phyloP scores from a whole-genome alignment of 495 filamentous ascomycete species.

The Usnea hakonensis region DNA sequence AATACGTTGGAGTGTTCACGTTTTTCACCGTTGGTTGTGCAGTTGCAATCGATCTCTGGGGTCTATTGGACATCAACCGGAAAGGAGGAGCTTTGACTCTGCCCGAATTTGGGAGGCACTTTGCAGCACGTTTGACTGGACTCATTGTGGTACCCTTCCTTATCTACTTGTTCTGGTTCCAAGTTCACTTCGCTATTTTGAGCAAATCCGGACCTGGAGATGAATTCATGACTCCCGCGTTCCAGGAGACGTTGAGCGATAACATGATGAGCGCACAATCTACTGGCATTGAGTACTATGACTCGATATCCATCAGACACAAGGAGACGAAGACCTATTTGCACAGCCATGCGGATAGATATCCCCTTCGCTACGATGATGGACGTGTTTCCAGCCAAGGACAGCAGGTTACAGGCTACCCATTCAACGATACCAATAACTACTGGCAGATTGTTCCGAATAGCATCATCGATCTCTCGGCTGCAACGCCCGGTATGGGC shows the following conservation, averaged over 20 bases:
- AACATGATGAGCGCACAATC: conserved; percentile 85
- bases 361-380: conserved; percentile 93
- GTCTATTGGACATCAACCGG: conserved; percentile 80
- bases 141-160: conserved; percentile 88
- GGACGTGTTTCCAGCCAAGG: conserved; percentile 95
- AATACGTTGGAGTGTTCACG: conserved; percentile 94
- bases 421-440: conserved; percentile 98
- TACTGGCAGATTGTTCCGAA: conserved; percentile 88
- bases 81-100: conserved; percentile 68
- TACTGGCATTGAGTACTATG: conserved; percentile 80
- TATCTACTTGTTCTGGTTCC: conserved; percentile 99
- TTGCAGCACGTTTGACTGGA: conserved; percentile 71
- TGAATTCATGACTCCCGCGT: conserved; percentile 97
- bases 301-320: conserved; percentile 78
- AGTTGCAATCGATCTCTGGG: conserved; percentile 91
- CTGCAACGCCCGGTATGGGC: conserved; percentile 40
- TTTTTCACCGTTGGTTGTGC: conserved; percentile 96
- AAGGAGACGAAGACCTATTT: conserved; percentile 96
- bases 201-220: conserved; percentile 86
- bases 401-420: conserved; percentile 97
- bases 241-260: conserved; percentile 93
- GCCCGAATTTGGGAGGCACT: conserved; percentile 78
- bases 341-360: conserved; percentile 83
- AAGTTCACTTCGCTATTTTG: conserved; percentile 92
- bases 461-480: conserved; percentile 40